phyloP scores from a whole-genome alignment of 2,329 filamentous ascomycete genomes.

The Coniochaeta hoffmannii region DNA sequence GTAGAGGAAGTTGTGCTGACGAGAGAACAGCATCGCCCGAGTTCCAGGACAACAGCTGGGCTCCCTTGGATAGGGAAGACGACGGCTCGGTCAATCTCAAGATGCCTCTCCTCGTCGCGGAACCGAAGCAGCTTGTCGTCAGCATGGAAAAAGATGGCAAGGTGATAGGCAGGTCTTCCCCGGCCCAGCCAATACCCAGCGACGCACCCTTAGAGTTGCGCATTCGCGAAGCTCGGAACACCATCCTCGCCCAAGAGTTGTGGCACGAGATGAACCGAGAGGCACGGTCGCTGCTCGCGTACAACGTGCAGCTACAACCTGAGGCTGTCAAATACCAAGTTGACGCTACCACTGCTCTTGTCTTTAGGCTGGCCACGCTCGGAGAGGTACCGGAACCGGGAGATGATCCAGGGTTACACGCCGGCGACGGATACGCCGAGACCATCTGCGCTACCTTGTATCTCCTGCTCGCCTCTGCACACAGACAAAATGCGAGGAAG shows the following conservation, averaged over 20 bases:
- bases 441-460: slow-evolving; percentile 60
- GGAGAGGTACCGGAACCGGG: slow-evolving; percentile 32
- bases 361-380: slow-evolving; percentile 60
- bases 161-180: slow-evolving; percentile 48
- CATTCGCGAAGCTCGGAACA: slow-evolving; percentile 70
- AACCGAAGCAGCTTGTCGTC: slow-evolving; percentile 58
- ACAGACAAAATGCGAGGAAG: slow-evolving; percentile 64
- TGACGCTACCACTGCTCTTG: slow-evolving; percentile 46
- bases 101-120: slow-evolving; percentile 42
- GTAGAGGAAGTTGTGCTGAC: slow-evolving; percentile 17
- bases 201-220: slow-evolving; percentile 57
- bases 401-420: slow-evolving; percentile 19
- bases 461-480: slow-evolving; percentile 70
- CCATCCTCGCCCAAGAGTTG: slow-evolving; percentile 75
- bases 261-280: slow-evolving; percentile 87
- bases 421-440: slow-evolving; percentile 51
- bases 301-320: slow-evolving; percentile 59
- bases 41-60: slow-evolving; percentile 66
- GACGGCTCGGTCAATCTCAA: slow-evolving; percentile 74
- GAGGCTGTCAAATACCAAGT: slow-evolving; percentile 49
- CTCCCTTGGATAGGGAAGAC: slow-evolving; percentile 65
- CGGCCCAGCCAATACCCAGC: slow-evolving; percentile 45
- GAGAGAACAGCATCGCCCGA: slow-evolving; percentile 40
- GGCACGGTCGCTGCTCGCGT: slow-evolving; percentile 62
- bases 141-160: slow-evolving; percentile 51